phyloP scores from a whole-genome alignment of 257 asterid genomes.

The Leptodermis oblonga region DNA sequence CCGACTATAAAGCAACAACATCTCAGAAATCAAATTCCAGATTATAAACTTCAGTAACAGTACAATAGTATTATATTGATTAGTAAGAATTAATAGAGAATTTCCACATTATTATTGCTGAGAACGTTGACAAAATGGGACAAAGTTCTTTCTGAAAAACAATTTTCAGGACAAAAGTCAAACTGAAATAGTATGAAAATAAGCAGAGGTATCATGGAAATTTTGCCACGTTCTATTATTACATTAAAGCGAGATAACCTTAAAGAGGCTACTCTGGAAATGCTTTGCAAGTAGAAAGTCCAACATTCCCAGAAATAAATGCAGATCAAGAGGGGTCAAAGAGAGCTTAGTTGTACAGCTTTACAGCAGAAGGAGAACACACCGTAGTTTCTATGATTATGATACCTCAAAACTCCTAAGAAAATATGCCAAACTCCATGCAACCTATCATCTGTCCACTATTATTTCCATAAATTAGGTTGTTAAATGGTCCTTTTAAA shows the following conservation, averaged over 20 bases:
- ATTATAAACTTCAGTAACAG: not conserved
- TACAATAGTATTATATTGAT: not conserved
- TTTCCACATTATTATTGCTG: not conserved
- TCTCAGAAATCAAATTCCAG: not conserved
- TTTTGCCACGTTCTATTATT: not conserved
- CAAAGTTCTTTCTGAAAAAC: not conserved
- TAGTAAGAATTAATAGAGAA: not conserved
- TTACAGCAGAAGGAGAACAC: not conserved
- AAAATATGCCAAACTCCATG: not conserved
- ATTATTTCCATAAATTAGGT: not conserved
- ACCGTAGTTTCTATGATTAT: not conserved
- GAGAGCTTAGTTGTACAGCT: not conserved
- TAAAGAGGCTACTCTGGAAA: not conserved
- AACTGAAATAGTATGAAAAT: not conserved
- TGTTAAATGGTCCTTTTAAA: too few species aligned
- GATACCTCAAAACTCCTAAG: not conserved
- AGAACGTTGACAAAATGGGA: not conserved
- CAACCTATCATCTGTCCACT: not conserved
- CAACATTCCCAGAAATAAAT: not conserved
- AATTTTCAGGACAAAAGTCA: not conserved
- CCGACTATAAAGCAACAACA: constrained; percentile 37
- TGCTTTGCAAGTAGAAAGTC: not conserved
- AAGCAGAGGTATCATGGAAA: too few species aligned
- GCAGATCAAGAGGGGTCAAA: not conserved
- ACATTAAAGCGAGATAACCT: not conserved